phyloP scores from a whole-genome alignment of 2,329 filamentous ascomycete species.

The Tetracladium maxilliforme region DNA sequence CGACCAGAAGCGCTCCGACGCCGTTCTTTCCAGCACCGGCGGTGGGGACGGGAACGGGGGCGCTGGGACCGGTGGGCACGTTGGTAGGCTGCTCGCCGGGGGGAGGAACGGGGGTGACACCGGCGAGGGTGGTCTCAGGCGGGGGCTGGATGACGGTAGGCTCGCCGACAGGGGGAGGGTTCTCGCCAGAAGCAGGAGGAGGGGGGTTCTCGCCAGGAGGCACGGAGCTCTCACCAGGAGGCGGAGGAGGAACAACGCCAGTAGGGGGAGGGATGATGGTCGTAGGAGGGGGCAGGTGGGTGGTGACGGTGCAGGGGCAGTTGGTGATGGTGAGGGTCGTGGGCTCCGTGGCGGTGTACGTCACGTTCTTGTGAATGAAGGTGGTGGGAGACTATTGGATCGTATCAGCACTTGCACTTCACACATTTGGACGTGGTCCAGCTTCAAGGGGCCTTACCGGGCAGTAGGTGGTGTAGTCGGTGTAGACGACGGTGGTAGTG shows the following conservation, averaged over 20 bases:
- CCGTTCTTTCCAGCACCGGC: slow-evolving; percentile 20
- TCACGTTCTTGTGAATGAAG: background rate
- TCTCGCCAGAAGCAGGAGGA: background rate
- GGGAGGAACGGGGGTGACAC: background rate
- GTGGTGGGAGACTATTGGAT: too few relatives aligned
- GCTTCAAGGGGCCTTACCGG: slow-evolving; percentile 17
- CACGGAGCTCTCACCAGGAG: background rate
- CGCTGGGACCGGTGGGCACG: slow-evolving; percentile 12
- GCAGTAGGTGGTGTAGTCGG: slow-evolving; percentile 25
- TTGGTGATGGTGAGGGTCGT: background rate
- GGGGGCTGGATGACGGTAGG: background rate
- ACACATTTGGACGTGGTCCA: too few relatives aligned
- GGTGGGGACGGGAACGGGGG: slow-evolving; percentile 14
- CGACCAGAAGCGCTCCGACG: slow-evolving; percentile 18
- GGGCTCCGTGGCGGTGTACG: background rate
- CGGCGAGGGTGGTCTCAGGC: background rate
- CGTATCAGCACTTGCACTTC: too few relatives aligned
- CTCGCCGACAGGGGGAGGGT: background rate
- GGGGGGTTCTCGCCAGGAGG: background rate
- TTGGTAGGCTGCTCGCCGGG: slow-evolving; percentile 9
- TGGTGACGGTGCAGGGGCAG: background rate
- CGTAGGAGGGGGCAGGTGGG: background rate
- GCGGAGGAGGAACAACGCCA: background rate
- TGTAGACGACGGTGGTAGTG: slow-evolving; percentile 21
- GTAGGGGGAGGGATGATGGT: background rate